A percentile compares a stretch with the other conserved stretches of the same genome.
These are phyloP conservation scores for Pachyrhizus erosus DNA, from an alignment of 306 rosid genomes.

Conservation along the genomic window DNA sequence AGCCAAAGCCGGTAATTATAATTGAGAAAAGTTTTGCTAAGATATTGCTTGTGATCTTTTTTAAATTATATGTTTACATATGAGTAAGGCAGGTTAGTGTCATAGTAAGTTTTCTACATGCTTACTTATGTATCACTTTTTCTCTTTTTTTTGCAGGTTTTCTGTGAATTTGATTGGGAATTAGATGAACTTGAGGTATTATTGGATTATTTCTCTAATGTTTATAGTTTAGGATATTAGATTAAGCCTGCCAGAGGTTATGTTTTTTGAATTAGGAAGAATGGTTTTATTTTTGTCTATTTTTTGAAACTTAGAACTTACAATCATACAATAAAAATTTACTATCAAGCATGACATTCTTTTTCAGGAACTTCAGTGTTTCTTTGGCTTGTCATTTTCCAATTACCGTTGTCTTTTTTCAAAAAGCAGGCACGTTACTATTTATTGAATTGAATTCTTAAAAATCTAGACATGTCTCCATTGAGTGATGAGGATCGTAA, in stretches of 20 bases:
- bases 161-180: conserved; percentile 85
- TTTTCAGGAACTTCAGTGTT: neutral
- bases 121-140: neutral
- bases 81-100: neutral
- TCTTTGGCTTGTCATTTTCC: neutral
- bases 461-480: neutral
- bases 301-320: neutral
- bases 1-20: conserved; percentile 65
- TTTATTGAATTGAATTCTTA: neutral
- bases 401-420: neutral
- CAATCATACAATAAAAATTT: neutral
- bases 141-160: conserved; percentile 52
- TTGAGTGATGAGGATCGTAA: neutral
- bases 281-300: neutral
- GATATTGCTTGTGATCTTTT: conserved; percentile 3
- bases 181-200: conserved; percentile 84
- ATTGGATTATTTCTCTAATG: conserved; percentile 13
- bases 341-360: neutral
- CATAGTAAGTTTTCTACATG: neutral
- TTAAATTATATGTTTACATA: neutral
- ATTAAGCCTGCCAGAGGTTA: conserved; percentile 18
- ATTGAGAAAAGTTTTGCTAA: neutral
- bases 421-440: neutral
- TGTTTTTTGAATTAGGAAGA: neutral
- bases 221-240: conserved; percentile 15